phyloP scores from a whole-genome alignment of 1,284 basidiomycete species.

The Pseudozyma sp. region DNA sequence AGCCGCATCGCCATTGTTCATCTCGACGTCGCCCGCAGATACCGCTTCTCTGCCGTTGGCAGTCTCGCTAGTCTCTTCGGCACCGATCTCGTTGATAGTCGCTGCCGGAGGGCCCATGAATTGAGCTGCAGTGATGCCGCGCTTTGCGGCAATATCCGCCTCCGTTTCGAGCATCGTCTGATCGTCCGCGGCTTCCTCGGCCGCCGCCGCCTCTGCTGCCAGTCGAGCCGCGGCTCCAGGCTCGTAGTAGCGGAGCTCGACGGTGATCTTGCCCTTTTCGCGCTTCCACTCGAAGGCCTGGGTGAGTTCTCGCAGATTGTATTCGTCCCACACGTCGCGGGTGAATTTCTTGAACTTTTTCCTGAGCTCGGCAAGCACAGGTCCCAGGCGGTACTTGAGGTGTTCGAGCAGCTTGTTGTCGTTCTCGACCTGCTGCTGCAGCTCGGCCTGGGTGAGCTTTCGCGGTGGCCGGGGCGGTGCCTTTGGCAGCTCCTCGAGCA shows the following conservation, averaged over 20 bases:
- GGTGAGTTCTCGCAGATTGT: conserved; percentile 68
- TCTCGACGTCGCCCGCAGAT: conserved; percentile 19
- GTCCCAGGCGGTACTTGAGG: conserved; percentile 86
- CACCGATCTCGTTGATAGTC: conserved; percentile 11
- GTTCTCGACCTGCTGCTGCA: conserved; percentile 83
- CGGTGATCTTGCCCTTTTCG: conserved; percentile 57
- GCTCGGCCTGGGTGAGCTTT: conserved; percentile 82
- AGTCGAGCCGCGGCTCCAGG: conserved; percentile 14
- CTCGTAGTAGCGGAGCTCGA: conserved; percentile 78
- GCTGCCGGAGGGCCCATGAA: conserved; percentile 29
- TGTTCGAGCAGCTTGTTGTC: conserved; percentile 84
- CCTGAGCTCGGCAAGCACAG: conserved; percentile 87
- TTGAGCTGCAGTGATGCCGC: conserved; percentile 44
- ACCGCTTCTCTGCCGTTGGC: conserved; percentile 5
- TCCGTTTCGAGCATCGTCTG: conserved; percentile 43
- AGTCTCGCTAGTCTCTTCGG: conserved; percentile 6
- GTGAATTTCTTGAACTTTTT: conserved; percentile 93
- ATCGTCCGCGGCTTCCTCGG: conserved; percentile 19
- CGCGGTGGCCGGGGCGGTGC: conserved; percentile 90
- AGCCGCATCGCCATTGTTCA: conserved; percentile 22
- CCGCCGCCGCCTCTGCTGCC: conserved; percentile 8
- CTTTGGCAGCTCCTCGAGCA: conserved; percentile 85
- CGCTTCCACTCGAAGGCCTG: conserved; percentile 63
- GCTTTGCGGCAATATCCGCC: conserved; percentile 30
- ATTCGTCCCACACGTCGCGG: conserved; percentile 76